phyloP scores from a whole-genome alignment of 2,329 filamentous ascomycete genomes.

The Colletotrichum siamense region DNA sequence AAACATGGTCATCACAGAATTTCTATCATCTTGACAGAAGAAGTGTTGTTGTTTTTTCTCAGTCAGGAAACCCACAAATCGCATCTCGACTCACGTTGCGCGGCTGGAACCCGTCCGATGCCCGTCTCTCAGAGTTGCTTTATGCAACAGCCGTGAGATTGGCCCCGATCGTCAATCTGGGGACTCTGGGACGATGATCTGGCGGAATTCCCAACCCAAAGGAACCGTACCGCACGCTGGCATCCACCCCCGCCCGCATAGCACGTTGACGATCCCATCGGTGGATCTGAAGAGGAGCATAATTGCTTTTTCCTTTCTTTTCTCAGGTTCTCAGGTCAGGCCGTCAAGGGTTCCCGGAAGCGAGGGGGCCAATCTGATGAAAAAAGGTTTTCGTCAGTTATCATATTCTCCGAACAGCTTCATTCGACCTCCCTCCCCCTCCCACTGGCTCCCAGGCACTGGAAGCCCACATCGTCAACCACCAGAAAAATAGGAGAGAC shows the following conservation, averaged over 20 bases:
- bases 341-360: background rate
- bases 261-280: background rate
- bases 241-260: background rate
- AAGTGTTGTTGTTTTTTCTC: background rate
- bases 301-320: conserved; percentile 11
- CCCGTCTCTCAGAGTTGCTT: background rate
- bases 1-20: background rate
- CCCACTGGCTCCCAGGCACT: background rate
- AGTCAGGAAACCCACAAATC: background rate
- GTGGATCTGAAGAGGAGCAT: background rate
- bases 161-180: background rate
- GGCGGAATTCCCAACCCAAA: background rate
- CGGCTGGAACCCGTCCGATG: background rate
- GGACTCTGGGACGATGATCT: background rate
- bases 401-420: background rate
- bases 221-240: background rate
- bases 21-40: background rate
- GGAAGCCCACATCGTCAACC: background rate
- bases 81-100: background rate
- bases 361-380: background rate
- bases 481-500: background rate
- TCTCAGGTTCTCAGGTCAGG: background rate
- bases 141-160: background rate
- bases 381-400: conserved; percentile 5
- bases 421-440: background rate